Percentiles rank a stretch among this genome's conserved stretches.
Conservation (phyloP, 2,329 filamentous ascomycete species). For the Fragosphaeria purpurea region DNA sequence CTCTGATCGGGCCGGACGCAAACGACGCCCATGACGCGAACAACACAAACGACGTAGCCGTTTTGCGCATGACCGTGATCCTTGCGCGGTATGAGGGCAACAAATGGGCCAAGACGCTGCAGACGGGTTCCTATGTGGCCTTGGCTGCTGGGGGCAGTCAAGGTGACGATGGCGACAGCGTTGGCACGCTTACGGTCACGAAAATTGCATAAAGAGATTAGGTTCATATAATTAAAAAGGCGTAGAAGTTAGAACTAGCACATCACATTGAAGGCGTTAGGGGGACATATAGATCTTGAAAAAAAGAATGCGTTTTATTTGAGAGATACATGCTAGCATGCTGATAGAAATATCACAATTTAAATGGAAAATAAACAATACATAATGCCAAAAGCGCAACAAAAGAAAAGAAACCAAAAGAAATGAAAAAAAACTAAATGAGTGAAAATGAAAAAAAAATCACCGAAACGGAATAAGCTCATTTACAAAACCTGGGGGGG, state of each 20-base stretch:
- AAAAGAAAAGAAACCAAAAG: neutral
- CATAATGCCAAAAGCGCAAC: neutral
- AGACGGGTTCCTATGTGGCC: conserved; percentile 44
- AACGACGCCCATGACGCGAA: conserved; percentile 33
- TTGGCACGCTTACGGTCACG: conserved; percentile 41
- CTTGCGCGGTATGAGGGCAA: conserved; percentile 62
- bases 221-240: too few relatives aligned
- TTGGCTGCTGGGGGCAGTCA: conserved; percentile 22
- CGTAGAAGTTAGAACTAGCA: neutral
- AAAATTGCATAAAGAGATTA: conserved; percentile 30
- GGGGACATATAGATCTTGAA: neutral
- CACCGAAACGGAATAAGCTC: too few relatives aligned
- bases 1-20: conserved; percentile 27
- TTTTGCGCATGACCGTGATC: conserved; percentile 65
- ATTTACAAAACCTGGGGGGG: too few relatives aligned
- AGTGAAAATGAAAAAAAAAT: too few relatives aligned
- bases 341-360: too few relatives aligned
- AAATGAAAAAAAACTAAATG: neutral
- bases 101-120: conserved; percentile 68
- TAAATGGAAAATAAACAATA: too few relatives aligned
- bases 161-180: conserved; percentile 20
- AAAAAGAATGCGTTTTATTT: neutral
- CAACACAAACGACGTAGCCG: conserved; percentile 37
- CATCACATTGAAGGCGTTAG: conserved; percentile 1
- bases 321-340: neutral